Base-by-base conservation (phyloP, 805 yeast genomes). In the Metschnikowia arizonensis region DNA sequence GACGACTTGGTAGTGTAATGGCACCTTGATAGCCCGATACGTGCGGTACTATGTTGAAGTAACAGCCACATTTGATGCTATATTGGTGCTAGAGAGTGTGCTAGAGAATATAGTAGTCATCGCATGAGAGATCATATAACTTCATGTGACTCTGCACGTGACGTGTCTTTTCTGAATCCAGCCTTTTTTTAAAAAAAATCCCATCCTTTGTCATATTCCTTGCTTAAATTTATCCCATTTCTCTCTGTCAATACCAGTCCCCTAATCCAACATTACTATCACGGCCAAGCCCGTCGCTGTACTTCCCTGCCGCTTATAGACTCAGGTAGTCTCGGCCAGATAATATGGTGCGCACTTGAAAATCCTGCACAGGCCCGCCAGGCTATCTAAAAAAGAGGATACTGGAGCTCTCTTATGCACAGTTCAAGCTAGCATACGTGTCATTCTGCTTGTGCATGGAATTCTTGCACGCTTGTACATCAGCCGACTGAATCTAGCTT, bases 371-470 rank as follows among this genome's bases (percentile, higher is more conserved):
- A 37, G 8, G 18, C 12, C 4, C 7, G 25, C 40, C 12, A 5
- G 40, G 33, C 40, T 37, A 37, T 37, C 40, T 37, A 8, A 28
- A 37, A 37, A 37, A 37, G 40, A 28, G 40, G 40, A 37, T 37
- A 37, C 33, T 11, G 38, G 28, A 14, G 6, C 26, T 37, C 32
- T 37, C 25, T 37, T 37, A 37, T 37, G 40, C 33, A 37, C 40
- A n/a, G 40, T n/a, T 26, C 40, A 14, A 24, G 26, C 40, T 18
- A 37, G 33, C 33, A 25, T 14, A 33, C 11, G 25, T 33, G 36
- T 19, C 36, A 33, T 11, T 33, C 25, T 32, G 23, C 34, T 18
- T 12, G n/a, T 36, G 8, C 31, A 26, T 36, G 30, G 15, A 36
- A 11, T 26, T n/a, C 17, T 18, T 33, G 36, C 36, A n/a, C 36